phyloP scores from a whole-genome alignment of 768 basidiomycete genomes.

The Pleurotus giganteus region DNA sequence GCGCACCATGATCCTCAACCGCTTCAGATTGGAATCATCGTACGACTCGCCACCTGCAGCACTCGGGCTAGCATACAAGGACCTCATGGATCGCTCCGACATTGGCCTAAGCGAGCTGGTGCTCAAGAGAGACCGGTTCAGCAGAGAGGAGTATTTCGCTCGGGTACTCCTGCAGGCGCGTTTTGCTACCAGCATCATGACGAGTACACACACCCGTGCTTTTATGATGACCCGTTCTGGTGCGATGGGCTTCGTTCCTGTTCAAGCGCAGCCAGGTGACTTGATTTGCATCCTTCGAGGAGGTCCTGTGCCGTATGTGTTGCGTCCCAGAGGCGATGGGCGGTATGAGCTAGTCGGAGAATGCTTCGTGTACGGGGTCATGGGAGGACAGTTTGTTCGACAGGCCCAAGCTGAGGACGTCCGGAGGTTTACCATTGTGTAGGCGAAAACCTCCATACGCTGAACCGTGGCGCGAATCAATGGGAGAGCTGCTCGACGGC shows the following conservation, averaged over 20 bases:
- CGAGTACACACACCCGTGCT: background rate
- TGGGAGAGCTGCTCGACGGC: too few relatives aligned
- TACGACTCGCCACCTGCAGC: background rate
- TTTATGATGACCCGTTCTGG: background rate
- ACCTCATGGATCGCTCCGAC: background rate
- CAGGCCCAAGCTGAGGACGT: background rate
- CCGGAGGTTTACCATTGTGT: background rate
- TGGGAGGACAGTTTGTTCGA: background rate
- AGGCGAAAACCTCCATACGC: too few relatives aligned
- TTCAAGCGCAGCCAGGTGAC: background rate
- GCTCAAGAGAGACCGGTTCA: background rate
- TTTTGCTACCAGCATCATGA: background rate
- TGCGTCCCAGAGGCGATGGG: background rate
- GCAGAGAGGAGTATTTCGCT: background rate
- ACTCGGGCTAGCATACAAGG: background rate
- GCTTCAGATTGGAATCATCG: background rate
- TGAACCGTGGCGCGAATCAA: too few relatives aligned
- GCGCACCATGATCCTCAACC: background rate
- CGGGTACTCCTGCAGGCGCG: background rate
- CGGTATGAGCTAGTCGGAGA: background rate
- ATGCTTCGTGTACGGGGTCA: conserved; percentile 1
- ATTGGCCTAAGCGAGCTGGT: background rate
- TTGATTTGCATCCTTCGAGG: background rate
- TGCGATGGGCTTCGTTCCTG: background rate
- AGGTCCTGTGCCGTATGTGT: background rate